Conservation (phyloP, 169 alveolate species). For the Plasmodium ovale region DNA sequence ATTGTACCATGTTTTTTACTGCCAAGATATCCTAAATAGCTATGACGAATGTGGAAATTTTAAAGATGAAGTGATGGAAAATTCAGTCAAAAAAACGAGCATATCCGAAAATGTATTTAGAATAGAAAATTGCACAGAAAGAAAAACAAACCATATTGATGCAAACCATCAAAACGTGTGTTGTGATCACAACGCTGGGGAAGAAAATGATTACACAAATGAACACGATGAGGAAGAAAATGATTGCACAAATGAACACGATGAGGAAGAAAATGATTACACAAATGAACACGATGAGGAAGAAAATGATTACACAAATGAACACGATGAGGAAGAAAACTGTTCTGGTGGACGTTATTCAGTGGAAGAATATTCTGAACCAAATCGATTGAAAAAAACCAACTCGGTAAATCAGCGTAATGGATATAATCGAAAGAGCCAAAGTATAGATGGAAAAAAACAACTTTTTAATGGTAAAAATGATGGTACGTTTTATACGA, state of each 20-base stretch:
- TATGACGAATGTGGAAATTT: conserved; percentile 34
- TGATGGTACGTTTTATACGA: not conserved
- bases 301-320: not conserved
- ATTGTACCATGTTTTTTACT: conserved; percentile 47
- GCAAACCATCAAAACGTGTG: not conserved
- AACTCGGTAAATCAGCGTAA: not conserved
- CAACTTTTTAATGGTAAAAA: not conserved
- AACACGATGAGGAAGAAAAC: not conserved
- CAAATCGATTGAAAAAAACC: not conserved
- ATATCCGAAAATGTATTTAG: not conserved
- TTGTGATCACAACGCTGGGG: not conserved
- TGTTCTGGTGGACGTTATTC: no score
- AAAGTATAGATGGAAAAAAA: not conserved
- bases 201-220: no score
- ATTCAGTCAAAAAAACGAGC: not conserved
- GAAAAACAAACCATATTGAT: not conserved
- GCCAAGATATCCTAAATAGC: conserved; percentile 16
- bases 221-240: no score
- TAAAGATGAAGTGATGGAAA: not conserved
- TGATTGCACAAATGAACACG: not conserved
- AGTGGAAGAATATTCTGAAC: not conserved
- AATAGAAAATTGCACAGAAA: conserved; percentile 1
- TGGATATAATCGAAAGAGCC: not conserved
- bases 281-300: not conserved
- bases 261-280: no score